Percentiles rank a stretch among this genome's conserved stretches.
Conservation (phyloP, 2,329 filamentous ascomycete species). For the Didymella exigua region DNA sequence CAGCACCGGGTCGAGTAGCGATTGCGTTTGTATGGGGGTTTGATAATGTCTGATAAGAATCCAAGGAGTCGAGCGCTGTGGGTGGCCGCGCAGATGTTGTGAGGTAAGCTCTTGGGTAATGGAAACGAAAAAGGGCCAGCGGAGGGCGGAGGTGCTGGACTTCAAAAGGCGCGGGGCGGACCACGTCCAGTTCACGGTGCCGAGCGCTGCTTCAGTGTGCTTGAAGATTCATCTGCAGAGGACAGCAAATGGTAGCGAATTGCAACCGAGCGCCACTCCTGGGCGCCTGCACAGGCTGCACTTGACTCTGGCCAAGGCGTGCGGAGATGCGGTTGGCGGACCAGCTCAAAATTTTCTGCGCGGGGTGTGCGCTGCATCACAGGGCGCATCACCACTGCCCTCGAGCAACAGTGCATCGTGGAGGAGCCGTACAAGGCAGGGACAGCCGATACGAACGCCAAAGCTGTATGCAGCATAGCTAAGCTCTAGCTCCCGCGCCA, state of each 20-base stretch:
- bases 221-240: constrained; percentile 27
- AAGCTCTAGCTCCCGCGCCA: constrained; percentile 30
- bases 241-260: constrained; percentile 26
- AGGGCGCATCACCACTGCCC: constrained; percentile 19
- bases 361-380: constrained; percentile 29
- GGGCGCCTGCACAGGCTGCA: constrained; percentile 12
- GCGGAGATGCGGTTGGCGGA: constrained; percentile 26
- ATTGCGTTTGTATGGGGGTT: constrained; percentile 45
- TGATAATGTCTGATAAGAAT: constrained; percentile 54
- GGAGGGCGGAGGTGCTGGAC: constrained; percentile 43
- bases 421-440: constrained; percentile 25
- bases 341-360: constrained; percentile 36
- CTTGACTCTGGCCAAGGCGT: constrained; percentile 28
- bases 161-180: constrained; percentile 43
- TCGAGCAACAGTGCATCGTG: constrained; percentile 21
- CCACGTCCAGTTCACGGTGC: constrained; percentile 26
- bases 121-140: constrained; percentile 46
- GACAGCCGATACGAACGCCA: constrained; percentile 26
- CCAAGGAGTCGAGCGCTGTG: constrained; percentile 34
- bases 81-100: constrained; percentile 50
- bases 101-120: constrained; percentile 58
- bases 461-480: constrained; percentile 13
- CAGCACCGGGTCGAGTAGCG: constrained; percentile 41
- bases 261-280: constrained; percentile 24
- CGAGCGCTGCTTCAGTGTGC: constrained; percentile 27